Conservation (phyloP, 768 basidiomycete species). For the Lactarius psammicola region DNA sequence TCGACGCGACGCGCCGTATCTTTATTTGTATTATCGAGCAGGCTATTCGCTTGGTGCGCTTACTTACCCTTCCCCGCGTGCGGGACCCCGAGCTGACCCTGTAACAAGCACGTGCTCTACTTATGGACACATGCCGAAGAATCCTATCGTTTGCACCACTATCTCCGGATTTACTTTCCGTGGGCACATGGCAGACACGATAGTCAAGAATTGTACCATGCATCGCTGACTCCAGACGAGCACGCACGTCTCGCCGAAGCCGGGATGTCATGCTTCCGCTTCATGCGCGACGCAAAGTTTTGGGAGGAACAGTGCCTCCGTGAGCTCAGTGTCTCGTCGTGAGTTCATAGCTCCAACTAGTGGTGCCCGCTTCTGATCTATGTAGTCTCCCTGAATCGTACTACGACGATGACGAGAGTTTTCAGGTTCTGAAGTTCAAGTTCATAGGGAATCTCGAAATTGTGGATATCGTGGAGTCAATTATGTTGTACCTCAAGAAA, state of each 20-base stretch:
- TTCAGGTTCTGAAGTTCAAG: constrained; percentile 13
- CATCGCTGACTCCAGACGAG: constrained; percentile 15
- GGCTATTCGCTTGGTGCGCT: constrained; percentile 12
- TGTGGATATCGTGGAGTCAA: constrained; percentile 13
- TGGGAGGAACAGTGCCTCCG: constrained; percentile 22
- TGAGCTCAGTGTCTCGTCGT: constrained; percentile 11
- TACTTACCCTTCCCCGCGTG: not conserved
- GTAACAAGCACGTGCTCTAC: constrained; percentile 18
- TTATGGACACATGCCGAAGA: constrained; percentile 26
- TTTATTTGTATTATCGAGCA: constrained; percentile 20
- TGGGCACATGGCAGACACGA: constrained; percentile 20
- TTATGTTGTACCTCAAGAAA: constrained; percentile 21
- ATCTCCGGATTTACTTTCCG: constrained; percentile 25
- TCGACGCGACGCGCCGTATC: constrained; percentile 14
- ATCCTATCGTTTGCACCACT: constrained; percentile 21
- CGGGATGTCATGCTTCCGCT: constrained; percentile 22
- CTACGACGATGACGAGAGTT: constrained; percentile 7
- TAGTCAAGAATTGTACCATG: constrained; percentile 17
- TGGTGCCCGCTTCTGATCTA: not conserved
- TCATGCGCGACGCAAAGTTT: constrained; percentile 19
- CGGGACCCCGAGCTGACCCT: not conserved
- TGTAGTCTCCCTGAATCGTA: constrained; percentile 16
- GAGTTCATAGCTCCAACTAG: not conserved
- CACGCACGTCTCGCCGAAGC: constrained; percentile 17
- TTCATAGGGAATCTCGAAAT: constrained; percentile 17